phyloP scores from a whole-genome alignment of 192 early-diverging fungal genomes.

The Coemansia sp. region DNA sequence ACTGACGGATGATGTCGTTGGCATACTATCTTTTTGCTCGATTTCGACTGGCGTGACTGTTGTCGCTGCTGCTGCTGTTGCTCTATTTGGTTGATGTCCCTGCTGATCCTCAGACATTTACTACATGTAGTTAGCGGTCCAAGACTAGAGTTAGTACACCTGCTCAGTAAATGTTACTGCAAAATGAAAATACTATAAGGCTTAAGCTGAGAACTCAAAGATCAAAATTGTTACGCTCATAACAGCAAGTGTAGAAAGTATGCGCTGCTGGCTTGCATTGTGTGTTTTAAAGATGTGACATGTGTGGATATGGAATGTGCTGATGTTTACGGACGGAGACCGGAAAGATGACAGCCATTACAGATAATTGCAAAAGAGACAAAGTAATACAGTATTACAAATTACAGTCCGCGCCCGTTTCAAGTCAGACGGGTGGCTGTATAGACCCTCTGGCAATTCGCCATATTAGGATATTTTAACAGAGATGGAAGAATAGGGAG shows the following conservation, averaged over 20 bases:
- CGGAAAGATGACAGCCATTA: too few species aligned
- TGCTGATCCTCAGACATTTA: conserved; percentile 45
- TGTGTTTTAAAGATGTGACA: background rate
- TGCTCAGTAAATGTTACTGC: background rate
- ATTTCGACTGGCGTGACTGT: background rate
- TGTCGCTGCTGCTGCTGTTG: background rate
- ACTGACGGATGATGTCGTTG: conserved; percentile 1
- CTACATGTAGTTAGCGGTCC: conserved; percentile 19
- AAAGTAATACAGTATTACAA: too few species aligned
- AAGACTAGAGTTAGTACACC: background rate
- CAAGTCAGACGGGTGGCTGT: background rate
- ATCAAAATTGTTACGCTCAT: too few species aligned
- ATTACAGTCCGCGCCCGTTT: background rate
- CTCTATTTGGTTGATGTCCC: conserved; percentile 15
- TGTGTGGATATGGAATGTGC: too few species aligned
- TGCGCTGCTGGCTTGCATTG: too few species aligned
- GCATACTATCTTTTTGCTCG: background rate
- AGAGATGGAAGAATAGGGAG: background rate
- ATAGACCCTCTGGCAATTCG: background rate
- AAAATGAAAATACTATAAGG: background rate
- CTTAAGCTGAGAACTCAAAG: too few species aligned
- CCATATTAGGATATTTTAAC: conserved; percentile 3
- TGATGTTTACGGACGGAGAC: too few species aligned
- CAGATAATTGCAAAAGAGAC: too few species aligned
- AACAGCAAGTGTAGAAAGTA: too few species aligned